Conservation (phyloP, 2,329 filamentous ascomycete species). For the Sarocladium strictum region DNA sequence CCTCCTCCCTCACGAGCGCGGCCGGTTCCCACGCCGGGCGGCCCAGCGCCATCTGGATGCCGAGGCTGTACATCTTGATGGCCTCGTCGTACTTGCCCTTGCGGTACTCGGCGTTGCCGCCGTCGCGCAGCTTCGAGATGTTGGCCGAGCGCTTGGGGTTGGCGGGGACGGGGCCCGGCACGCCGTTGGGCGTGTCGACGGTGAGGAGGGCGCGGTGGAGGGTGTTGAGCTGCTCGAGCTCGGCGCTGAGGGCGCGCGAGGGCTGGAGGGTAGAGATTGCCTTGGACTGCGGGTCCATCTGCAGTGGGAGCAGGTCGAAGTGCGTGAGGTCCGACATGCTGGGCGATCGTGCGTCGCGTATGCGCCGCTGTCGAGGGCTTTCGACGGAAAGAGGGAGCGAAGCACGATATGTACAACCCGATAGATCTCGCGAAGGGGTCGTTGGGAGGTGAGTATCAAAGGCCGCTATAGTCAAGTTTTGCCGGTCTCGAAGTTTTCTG, state of each 20-base stretch:
- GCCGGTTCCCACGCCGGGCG: slow-evolving; percentile 85
- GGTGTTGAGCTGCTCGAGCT: slow-evolving; percentile 69
- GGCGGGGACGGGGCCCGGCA: slow-evolving; percentile 70
- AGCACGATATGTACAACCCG: no score
- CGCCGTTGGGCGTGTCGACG: slow-evolving; percentile 44
- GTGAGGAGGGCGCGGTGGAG: slow-evolving; percentile 70
- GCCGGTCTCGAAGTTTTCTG: no score
- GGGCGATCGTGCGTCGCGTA: not conserved
- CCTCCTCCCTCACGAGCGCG: slow-evolving; percentile 77
- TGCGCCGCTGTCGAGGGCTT: no score
- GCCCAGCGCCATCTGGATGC: slow-evolving; percentile 79
- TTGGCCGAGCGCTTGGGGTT: slow-evolving; percentile 88
- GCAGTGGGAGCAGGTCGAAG: slow-evolving; percentile 77
- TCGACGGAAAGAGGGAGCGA: no score
- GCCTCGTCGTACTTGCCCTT: slow-evolving; percentile 71
- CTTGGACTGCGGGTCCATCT: slow-evolving; percentile 78
- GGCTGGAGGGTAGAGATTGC: slow-evolving; percentile 49
- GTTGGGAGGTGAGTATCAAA: no score
- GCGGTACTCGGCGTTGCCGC: slow-evolving; percentile 76
- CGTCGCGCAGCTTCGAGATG: slow-evolving; percentile 85
- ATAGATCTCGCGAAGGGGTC: no score
- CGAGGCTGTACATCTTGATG: slow-evolving; percentile 75
- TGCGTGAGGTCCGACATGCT: slow-evolving; percentile 58
- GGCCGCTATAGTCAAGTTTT: no score
- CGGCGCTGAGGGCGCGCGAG: slow-evolving; percentile 48